Evolutionary conservation across 23 red algal genomes (phyloP).

Genomic region (Gracilaria caudata): DNA sequence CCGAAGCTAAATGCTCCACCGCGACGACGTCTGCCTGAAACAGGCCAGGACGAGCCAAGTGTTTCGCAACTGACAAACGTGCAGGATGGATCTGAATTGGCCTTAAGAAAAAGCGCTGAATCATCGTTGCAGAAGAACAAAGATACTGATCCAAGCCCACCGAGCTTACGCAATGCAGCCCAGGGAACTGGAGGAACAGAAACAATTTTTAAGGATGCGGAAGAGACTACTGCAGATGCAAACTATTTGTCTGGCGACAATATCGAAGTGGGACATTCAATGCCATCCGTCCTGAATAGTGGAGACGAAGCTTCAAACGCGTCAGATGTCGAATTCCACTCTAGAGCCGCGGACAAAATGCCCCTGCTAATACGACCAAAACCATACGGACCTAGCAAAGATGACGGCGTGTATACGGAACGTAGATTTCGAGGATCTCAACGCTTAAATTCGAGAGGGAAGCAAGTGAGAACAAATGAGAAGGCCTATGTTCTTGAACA

Average conservation of each 20-base stretch:
- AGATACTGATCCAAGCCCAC: neutral
- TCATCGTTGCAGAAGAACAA: neutral
- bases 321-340: neutral
- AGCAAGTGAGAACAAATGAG: neutral
- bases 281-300: neutral
- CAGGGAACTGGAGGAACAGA: neutral
- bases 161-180: neutral
- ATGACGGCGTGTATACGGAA: neutral
- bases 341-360: neutral
- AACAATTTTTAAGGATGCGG: neutral
- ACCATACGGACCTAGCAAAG: neutral
- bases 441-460: neutral
- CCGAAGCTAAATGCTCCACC: neutral
- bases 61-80: neutral
- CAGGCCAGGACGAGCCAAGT: neutral
- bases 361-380: neutral
- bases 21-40: neutral
- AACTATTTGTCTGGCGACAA: neutral
- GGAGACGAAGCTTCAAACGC: neutral
- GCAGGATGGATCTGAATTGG: neutral
- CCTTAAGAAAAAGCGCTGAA: neutral
- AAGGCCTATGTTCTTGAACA: neutral
- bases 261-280: neutral
- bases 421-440: neutral
- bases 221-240: neutral